Evolutionary conservation across 1,284 basidiomycete species (phyloP), one percentile per base, ranked within the genome.

Genomic region (Ustilago trichophora): DNA sequence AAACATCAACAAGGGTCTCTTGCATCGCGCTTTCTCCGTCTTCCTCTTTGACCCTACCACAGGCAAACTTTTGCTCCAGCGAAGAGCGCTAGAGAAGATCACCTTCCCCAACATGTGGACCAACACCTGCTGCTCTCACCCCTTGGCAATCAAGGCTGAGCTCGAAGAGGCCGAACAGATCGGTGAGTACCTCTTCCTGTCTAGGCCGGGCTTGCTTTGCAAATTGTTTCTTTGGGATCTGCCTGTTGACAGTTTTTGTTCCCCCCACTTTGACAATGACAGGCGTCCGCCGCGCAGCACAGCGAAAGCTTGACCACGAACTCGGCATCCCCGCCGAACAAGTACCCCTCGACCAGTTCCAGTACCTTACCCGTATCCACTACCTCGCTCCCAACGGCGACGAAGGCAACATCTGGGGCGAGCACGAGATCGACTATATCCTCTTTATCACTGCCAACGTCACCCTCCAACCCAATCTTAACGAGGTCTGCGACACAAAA

Each of bases 51-150:
- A 94, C 43, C 95, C 96, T 0, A 87, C 88, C 8, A 92, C 96
- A 81, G 96, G 95, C 50, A 92, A 91, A 82, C 87, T 99, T n/a
- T 86, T 99, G 16, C 87, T 99, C 32, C 96, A 99, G 83, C 91
- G 93, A 81, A 87, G 96, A 37, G 96, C 96, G 10, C 86, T 88
- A 22, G 94, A 98, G 85, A 99, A 99, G 86, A 99, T 99, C 80
- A 99, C 96, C 3, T 99, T 99, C 85, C 96, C 96, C 2, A 88
- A 92, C 81, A 94, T 98, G 92, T 99, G 96, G 96, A 99, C 96
- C 34, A 99, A 99, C 83, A 98, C 96, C 4, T 99, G 96, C 83
- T 98, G 96, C 85, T 96, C 92, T 26, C 96, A 98, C 80, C 96
- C 96, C 15, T 85, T 99, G 50, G 83, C 83, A 36, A 84, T 85